A percentile compares a stretch with the other conserved stretches of the same genome.
Conservation (phyloP, 768 basidiomycete genomes). For the Pleurotus giganteus region DNA sequence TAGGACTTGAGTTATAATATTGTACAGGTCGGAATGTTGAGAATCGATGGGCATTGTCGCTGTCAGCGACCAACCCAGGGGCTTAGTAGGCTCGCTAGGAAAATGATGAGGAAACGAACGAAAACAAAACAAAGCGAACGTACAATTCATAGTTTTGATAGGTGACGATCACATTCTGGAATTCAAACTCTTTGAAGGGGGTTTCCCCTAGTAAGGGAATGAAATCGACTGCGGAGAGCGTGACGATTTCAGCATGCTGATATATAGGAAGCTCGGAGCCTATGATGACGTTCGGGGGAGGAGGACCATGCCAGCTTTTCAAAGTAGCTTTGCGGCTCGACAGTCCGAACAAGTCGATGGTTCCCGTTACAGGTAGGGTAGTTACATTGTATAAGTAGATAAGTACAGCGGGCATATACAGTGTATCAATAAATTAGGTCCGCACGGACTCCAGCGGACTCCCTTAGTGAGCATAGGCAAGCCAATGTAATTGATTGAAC, state of each 20-base stretch:
- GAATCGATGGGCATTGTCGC: background rate
- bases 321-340: background rate
- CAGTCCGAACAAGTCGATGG: background rate
- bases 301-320: constrained; percentile 6
- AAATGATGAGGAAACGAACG: background rate
- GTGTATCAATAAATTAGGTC: too few relatives aligned
- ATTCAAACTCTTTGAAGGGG: background rate
- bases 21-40: background rate
- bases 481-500: too few relatives aligned
- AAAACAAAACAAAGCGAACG: background rate
- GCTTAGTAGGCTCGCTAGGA: background rate
- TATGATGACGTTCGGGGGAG: background rate
- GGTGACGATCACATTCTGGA: background rate
- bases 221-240: background rate
- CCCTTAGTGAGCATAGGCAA: too few relatives aligned
- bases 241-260: background rate
- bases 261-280: background rate
- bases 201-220: background rate
- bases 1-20: background rate
- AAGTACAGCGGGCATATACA: too few relatives aligned
- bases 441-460: too few relatives aligned
- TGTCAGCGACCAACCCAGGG: background rate
- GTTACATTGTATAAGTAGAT: too few relatives aligned
- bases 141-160: constrained; percentile 4
- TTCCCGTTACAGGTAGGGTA: too few relatives aligned